Base-by-base conservation (phyloP, 495 filamentous ascomycete species). In the Letharia columbiana region DNA sequence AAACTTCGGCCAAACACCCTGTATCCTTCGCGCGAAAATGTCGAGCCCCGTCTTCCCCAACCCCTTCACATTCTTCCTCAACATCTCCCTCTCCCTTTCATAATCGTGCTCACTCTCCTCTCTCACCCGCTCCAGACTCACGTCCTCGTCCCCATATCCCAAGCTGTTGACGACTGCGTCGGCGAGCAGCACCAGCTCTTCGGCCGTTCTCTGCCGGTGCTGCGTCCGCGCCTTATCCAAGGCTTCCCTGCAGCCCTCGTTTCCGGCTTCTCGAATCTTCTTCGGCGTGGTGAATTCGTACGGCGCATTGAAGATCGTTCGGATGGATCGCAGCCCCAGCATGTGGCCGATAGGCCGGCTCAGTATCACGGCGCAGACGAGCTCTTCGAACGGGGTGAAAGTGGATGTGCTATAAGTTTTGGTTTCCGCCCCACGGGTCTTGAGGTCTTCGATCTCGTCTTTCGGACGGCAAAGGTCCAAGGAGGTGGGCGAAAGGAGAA, bases 291-390 rank as follows among this genome's bases (percentile, higher is more conserved):
- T 71, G 60, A 73, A 68, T 40, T 69, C 62, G 61, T 74, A 72
- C 0, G 75, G 75, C n/a, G 66, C 60, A 63, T 77, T 77, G 63
- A 75, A 72, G 40, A 77, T 63, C 7, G 75, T 77, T 31, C 75
- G 65, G 49, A 77, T 77, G 3, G 72, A 70, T 18, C 74, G 65
- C 35, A 75, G 60, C 13, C 75, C 74, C 11, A 75, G 68, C 45
- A 67, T 68, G 58, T 77, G 75, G 28, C 71, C 68, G 40, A 75
- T 75, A 6, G 75, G 74, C 28, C 74, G 68, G 47, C 73, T 74
- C 2, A 77, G 68, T 33, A 77, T 71, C 20, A 73, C 61, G 17
- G 75, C 75, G 56, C 68, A 70, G 18, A 75, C 65, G 2, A 77
- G 65, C 39, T 77, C 74, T 68, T 77, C 73, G 60, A 74, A 75